Evolutionary conservation across 2,329 filamentous ascomycete species (phyloP), one percentile per base, ranked within the genome.

Genomic region (Neopestalotiopsis rosae): DNA sequence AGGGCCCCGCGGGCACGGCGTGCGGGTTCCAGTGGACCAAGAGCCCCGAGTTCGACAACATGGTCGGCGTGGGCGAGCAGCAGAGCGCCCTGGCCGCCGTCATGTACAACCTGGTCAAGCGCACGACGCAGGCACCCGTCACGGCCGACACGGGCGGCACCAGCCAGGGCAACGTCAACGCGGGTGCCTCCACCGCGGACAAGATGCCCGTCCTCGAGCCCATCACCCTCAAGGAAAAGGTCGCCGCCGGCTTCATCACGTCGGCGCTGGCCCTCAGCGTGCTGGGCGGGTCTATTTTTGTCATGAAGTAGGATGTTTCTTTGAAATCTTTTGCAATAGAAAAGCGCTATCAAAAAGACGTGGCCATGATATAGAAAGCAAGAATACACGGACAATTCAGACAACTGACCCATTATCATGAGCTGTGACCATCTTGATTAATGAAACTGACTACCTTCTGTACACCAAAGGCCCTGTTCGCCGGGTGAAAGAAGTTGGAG

Each of bases 11-110:
- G 3, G 86, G 88, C 49, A 89, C 89, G 30, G 87, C 88, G 7
- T 94, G 92, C 76, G 91, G 91, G n/a, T 88, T 91, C 74, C 82
- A 83, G 66, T 94, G 91, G 91, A 86, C 86, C 28, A 74, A 79
- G 7, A 80, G 78, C 24, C 79, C 78, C 4, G 76, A 73, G 2
- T 93, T 88, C 73, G 91, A 93, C 75, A 88, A 87, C 5, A 76
- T 81, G 24, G 82, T 82, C 13, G 91, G 91, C 67, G 90, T 93
- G 9, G 91, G 91, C 57, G 84, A 91, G 77, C 89, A 93, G 83
- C 91, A 93, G 86, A 90, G 87, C 73, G 90, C 89, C 0, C 81
- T 92, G 32, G 86, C 88, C 32, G 86, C 90, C 13, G 81, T 93
- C 72, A 89, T 89, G 78, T 90, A 89, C 68, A 87, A 86, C 58